phyloP scores from a whole-genome alignment of 2,329 filamentous ascomycete genomes.

The Claviceps lovelessii region DNA sequence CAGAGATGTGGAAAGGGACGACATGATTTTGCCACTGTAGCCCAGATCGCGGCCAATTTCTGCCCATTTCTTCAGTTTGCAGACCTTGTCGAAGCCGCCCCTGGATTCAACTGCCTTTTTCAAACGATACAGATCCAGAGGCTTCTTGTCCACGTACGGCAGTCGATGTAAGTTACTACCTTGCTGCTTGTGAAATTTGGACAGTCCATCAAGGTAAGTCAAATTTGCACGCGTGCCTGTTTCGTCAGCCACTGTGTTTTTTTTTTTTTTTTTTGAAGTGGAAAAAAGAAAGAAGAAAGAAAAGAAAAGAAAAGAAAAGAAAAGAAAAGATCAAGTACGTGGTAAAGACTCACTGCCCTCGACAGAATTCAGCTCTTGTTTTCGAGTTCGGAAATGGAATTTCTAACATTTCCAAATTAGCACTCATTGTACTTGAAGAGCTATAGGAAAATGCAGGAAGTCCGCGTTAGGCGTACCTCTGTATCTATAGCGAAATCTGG shows the following conservation, averaged over 20 bases:
- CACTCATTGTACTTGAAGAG: not conserved
- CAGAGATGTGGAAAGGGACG: slow-evolving; percentile 86
- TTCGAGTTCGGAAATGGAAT: slow-evolving; percentile 92
- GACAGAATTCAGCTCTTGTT: slow-evolving; percentile 92
- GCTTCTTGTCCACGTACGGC: slow-evolving; percentile 94
- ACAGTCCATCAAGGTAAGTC: slow-evolving; percentile 86
- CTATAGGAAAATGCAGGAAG: slow-evolving; percentile 4
- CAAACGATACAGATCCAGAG: slow-evolving; percentile 83
- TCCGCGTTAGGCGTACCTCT: slow-evolving; percentile 44
- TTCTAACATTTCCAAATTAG: slow-evolving; percentile 37
- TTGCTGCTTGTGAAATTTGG: slow-evolving; percentile 94
- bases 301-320: not conserved
- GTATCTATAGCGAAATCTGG: slow-evolving; percentile 93
- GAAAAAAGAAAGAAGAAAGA: not conserved
- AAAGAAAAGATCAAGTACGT: not conserved
- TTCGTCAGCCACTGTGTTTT: slow-evolving; percentile 1
- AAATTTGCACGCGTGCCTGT: slow-evolving; percentile 85
- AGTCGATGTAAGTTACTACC: slow-evolving; percentile 87
- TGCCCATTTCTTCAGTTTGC: slow-evolving; percentile 97
- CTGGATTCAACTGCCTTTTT: slow-evolving; percentile 94
- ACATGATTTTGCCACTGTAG: slow-evolving; percentile 99
- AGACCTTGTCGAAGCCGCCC: slow-evolving; percentile 91
- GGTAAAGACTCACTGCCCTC: slow-evolving; percentile 64
- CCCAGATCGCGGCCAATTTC: slow-evolving; percentile 93
- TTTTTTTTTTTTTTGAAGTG: not conserved